These are phyloP conservation scores for Cutaneotrichosporon dermatis DNA, from an alignment of 1,284 basidiomycete genomes.

Conservation along the genomic window DNA sequence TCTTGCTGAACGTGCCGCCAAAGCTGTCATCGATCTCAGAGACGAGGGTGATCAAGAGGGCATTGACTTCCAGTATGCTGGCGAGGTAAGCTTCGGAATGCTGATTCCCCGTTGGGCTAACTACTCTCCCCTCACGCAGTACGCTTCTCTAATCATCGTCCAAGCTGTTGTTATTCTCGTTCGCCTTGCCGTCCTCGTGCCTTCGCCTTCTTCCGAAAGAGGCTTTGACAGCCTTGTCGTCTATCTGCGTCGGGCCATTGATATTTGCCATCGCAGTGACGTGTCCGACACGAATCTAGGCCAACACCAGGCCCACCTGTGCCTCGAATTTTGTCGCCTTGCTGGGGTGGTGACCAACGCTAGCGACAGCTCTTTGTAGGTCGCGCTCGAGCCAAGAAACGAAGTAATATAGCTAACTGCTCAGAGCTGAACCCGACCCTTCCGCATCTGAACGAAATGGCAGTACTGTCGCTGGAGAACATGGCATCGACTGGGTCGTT, in stretches of 20 bases:
- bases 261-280: neutral
- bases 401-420: too few relatives aligned
- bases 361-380: too few relatives aligned
- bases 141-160: neutral
- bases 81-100: neutral
- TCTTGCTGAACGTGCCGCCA: neutral
- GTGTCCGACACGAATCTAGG: neutral
- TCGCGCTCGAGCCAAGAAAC: too few relatives aligned
- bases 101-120: neutral
- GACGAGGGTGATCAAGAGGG: neutral
- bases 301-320: neutral
- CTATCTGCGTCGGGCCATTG: neutral
- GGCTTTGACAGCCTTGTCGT: neutral
- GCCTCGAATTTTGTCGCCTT: neutral
- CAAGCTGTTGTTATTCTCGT: neutral
- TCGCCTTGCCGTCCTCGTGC: neutral
- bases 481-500: neutral
- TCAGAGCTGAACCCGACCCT: too few relatives aligned
- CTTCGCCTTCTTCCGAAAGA: neutral
- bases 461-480: too few relatives aligned
- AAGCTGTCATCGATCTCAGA: neutral
- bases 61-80: neutral
- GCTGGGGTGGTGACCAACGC: neutral
- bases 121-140: neutral
- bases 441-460: too few relatives aligned